Conservation (phyloP, 1,139 yeast genomes). For the Suhomyces bokatorum region DNA sequence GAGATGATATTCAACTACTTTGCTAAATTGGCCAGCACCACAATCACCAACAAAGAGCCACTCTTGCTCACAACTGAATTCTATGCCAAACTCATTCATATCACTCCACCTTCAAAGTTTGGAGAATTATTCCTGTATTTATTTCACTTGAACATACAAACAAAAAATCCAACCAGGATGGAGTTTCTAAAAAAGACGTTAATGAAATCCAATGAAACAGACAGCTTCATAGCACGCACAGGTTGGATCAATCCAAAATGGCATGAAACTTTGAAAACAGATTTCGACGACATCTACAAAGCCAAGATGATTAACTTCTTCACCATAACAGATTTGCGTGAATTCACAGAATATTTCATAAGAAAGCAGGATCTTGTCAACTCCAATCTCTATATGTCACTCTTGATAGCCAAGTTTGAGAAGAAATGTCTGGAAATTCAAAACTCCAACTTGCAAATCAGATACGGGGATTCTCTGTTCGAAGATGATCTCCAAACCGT, state of each 20-base stretch:
- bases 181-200: slow-evolving; percentile 27
- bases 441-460: slow-evolving; percentile 10
- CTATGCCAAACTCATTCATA: slow-evolving; percentile 24
- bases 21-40: slow-evolving; percentile 21
- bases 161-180: slow-evolving; percentile 20
- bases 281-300: slow-evolving; percentile 22
- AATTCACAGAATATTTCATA: slow-evolving; percentile 27
- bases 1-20: slow-evolving; percentile 28
- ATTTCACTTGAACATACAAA: slow-evolving; percentile 36
- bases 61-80: slow-evolving; percentile 21
- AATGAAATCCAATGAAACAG: slow-evolving; percentile 31
- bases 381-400: slow-evolving; percentile 36
- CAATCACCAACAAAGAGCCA: slow-evolving; percentile 27
- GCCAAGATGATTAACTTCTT: slow-evolving; percentile 35
- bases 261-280: slow-evolving; percentile 32
- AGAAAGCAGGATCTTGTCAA: slow-evolving; percentile 31
- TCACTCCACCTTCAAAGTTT: slow-evolving; percentile 23
- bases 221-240: slow-evolving; percentile 37
- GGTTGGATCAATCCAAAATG: slow-evolving; percentile 40
- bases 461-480: slow-evolving; percentile 20
- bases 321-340: slow-evolving; percentile 29
- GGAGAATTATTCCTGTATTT: slow-evolving; percentile 34
- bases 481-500: slow-evolving; percentile 30
- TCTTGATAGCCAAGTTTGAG: slow-evolving; percentile 42
- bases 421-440: slow-evolving; percentile 17